These are phyloP conservation scores for Penicillium sumatraense DNA, from an alignment of 2,329 filamentous ascomycete species.

Conservation along the genomic window DNA sequence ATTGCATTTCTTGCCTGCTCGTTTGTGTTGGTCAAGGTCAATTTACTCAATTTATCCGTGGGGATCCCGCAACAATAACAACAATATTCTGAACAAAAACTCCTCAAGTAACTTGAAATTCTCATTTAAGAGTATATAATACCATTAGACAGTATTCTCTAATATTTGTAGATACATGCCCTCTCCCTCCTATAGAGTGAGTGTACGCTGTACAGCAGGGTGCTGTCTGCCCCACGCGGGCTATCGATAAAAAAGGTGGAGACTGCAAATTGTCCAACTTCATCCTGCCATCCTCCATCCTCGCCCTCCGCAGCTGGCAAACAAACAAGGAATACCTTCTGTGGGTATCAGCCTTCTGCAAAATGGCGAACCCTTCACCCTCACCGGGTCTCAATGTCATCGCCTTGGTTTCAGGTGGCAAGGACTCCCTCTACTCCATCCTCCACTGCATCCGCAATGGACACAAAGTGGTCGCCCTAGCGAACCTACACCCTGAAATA, in stretches of 20 bases:
- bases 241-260: conserved; percentile 6
- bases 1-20: conserved; percentile 33
- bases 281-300: neutral
- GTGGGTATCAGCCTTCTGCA: no score
- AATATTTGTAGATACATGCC: no score
- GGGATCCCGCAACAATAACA: conserved; percentile 26
- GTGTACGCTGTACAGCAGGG: no score
- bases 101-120: no score
- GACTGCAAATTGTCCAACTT: neutral
- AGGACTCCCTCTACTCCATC: conserved; percentile 93
- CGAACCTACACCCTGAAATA: conserved; percentile 75
- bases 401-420: conserved; percentile 91
- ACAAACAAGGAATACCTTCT: no score
- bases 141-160: no score
- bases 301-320: no score
- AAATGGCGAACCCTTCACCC: neutral
- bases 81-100: no score
- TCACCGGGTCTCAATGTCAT: conserved; percentile 68
- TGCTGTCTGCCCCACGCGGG: no score
- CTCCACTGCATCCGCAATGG: conserved; percentile 87
- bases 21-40: conserved; percentile 27
- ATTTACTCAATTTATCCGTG: conserved; percentile 15
- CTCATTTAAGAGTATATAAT: no score
- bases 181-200: no score
- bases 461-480: conserved; percentile 83